Conservation (phyloP, 176 grass and related monocot species). For the Microstegium vimineum region DNA sequence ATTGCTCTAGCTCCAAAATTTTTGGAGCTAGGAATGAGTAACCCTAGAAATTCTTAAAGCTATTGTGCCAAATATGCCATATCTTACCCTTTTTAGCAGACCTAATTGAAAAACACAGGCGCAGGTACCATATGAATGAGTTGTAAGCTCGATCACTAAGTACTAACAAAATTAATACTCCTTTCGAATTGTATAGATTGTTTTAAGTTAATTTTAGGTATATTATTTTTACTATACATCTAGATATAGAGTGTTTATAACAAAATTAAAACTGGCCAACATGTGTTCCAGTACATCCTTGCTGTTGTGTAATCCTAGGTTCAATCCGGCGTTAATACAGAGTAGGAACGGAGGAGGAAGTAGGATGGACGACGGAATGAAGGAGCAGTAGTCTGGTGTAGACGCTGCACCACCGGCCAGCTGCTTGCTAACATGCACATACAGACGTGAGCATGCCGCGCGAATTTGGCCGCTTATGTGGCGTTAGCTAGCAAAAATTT, state of each 20-base stretch:
- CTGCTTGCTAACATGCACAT: background rate
- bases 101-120: background rate
- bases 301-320: too few species aligned
- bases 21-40: background rate
- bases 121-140: too few species aligned
- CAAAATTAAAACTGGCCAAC: too few species aligned
- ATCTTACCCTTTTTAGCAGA: background rate
- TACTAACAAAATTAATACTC: background rate
- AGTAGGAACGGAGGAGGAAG: too few species aligned
- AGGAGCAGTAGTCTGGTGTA: background rate
- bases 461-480: conserved; percentile 25
- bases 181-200: too few species aligned
- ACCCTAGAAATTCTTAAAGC: background rate
- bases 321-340: too few species aligned
- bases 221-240: too few species aligned
- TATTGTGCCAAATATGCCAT: background rate
- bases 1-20: background rate
- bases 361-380: background rate
- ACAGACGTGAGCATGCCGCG: background rate
- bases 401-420: background rate
- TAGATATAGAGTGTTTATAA: too few species aligned
- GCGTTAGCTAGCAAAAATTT: conserved; percentile 11
- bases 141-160: too few species aligned
- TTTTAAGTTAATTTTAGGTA: too few species aligned
- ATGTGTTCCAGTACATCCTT: too few species aligned